Percentiles rank a stretch among this genome's conserved stretches.
These are phyloP conservation scores for Scleroderma citrinum DNA, from an alignment of 768 basidiomycete genomes.

Conservation along the genomic window DNA sequence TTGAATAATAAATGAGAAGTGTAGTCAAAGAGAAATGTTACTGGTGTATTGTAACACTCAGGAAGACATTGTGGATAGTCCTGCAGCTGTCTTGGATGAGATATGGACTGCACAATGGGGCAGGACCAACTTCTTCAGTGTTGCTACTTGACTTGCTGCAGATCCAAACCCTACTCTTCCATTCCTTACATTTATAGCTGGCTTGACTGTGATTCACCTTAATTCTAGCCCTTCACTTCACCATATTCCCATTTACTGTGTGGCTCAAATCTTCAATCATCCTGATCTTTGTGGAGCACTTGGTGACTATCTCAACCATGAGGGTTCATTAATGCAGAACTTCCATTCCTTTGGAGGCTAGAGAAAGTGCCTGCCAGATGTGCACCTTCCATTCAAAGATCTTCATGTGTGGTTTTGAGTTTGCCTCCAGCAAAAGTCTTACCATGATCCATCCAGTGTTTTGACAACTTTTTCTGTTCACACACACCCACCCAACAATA, in stretches of 20 bases:
- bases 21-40: too few relatives aligned
- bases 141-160: background rate
- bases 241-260: constrained; percentile 18
- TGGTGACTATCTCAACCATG: constrained; percentile 10
- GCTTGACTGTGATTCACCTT: constrained; percentile 21
- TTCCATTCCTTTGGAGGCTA: constrained; percentile 4
- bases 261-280: constrained; percentile 20
- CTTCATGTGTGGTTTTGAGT: constrained; percentile 26
- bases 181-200: constrained; percentile 9
- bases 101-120: background rate
- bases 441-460: constrained; percentile 4
- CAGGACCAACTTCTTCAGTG: background rate
- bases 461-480: constrained; percentile 11
- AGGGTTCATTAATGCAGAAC: background rate
- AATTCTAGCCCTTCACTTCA: constrained; percentile 14
- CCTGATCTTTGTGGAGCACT: too few relatives aligned
- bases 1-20: too few relatives aligned
- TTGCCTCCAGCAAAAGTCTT: constrained; percentile 18
- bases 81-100: background rate
- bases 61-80: background rate
- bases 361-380: background rate
- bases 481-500: constrained; percentile 11
- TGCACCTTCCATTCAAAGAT: constrained; percentile 18
- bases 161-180: constrained; percentile 5
- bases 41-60: too few relatives aligned